Percentiles rank a stretch among this genome's conserved stretches.
phyloP scores from a whole-genome alignment of 1,284 basidiomycete species.

The Microbotryum scabiosae region DNA sequence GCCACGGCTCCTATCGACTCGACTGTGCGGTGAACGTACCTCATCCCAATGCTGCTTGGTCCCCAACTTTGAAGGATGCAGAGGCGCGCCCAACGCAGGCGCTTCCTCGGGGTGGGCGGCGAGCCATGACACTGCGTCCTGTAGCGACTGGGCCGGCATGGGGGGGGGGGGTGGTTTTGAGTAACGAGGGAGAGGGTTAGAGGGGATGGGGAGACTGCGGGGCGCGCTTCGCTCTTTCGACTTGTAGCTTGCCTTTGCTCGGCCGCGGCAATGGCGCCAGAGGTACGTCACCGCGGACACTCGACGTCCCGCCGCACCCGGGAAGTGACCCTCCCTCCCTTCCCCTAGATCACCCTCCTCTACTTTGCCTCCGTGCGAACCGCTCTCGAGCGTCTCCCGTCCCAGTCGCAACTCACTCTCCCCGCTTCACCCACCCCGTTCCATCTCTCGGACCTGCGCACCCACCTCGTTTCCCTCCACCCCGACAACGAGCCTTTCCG shows the following conservation, averaged over 20 bases:
- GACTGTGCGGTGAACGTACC: conserved; percentile 26
- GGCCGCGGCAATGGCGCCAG: too few species aligned
- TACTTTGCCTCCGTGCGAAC: conserved; percentile 73
- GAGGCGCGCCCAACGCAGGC: conserved; percentile 11
- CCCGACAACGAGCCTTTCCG: conserved; percentile 44
- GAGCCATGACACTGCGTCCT: too few species aligned
- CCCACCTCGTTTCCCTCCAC: conserved; percentile 51
- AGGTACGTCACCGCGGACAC: too few species aligned
- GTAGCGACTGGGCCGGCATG: too few species aligned
- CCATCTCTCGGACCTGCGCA: conserved; percentile 49
- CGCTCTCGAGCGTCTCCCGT: conserved; percentile 47
- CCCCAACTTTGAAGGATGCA: conserved; percentile 56
- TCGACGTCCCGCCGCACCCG: too few species aligned
- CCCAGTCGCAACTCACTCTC: conserved; percentile 49
- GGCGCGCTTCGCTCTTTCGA: too few species aligned
- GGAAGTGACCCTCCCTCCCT: too few species aligned
- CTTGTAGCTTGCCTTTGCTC: too few species aligned
- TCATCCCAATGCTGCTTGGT: conserved; percentile 50
- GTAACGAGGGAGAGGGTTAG: too few species aligned
- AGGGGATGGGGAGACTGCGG: too few species aligned
- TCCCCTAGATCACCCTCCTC: conserved; percentile 44
- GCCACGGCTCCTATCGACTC: neutral
- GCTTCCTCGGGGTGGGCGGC: conserved; percentile 11
- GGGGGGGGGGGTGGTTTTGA: too few species aligned
- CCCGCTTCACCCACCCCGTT: conserved; percentile 43